These are phyloP conservation scores for Auriscalpium orientale DNA, from an alignment of 768 basidiomycete species.

Conservation along the genomic window DNA sequence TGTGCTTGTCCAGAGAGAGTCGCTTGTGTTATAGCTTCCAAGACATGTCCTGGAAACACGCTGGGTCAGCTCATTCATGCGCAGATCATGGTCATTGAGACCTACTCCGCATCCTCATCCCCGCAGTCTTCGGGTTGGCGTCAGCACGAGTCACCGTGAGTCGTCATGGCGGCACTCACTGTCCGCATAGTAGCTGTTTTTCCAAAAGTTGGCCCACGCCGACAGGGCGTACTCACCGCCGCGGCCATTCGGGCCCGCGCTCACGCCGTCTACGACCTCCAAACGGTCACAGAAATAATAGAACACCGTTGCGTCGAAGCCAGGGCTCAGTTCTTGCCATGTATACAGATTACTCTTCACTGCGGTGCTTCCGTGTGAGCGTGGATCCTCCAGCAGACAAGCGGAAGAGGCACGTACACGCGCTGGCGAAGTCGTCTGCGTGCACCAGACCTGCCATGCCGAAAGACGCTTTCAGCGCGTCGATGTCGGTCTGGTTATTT, in stretches of 20 bases:
- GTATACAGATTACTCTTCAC: constrained; percentile 49
- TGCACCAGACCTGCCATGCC: constrained; percentile 52
- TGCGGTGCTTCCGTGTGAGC: constrained; percentile 1
- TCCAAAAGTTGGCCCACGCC: constrained; percentile 58
- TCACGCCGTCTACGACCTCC: constrained; percentile 51
- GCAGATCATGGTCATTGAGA: too few relatives aligned
- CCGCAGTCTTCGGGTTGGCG: constrained; percentile 42
- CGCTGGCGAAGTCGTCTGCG: constrained; percentile 58
- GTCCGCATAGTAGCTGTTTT: constrained; percentile 31
- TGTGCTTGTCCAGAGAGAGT: constrained; percentile 44
- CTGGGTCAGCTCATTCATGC: constrained; percentile 25
- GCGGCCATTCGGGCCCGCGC: constrained; percentile 46
- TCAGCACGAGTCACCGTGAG: neutral
- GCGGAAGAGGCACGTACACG: constrained; percentile 28
- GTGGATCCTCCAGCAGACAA: neutral
- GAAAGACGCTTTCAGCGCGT: constrained; percentile 48
- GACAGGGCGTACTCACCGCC: constrained; percentile 54
- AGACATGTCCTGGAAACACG: constrained; percentile 26
- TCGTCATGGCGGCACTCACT: constrained; percentile 29
- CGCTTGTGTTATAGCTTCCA: constrained; percentile 33
- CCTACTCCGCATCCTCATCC: constrained; percentile 19
- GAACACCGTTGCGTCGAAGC: constrained; percentile 40
- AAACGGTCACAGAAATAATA: constrained; percentile 63
- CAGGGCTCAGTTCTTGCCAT: constrained; percentile 58
- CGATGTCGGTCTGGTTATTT: constrained; percentile 38